phyloP scores from a whole-genome alignment of 2,329 filamentous ascomycete species.

The Cladophialophora psammophila region DNA sequence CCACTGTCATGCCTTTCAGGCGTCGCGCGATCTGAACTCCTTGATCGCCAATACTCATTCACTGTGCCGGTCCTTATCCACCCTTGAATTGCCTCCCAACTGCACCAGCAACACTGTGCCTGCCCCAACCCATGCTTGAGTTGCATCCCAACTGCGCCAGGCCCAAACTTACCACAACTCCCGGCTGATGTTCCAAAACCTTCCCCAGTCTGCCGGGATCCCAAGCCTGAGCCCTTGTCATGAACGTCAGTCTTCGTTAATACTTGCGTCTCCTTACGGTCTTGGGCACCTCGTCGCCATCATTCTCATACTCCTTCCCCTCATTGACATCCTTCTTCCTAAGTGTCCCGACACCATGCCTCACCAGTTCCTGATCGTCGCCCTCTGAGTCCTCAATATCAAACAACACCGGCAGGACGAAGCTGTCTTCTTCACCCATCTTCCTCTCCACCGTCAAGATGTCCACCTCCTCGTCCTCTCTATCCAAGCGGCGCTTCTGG shows the following conservation, averaged over 20 bases:
- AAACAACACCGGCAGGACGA: conserved; percentile 91
- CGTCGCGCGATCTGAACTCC: not conserved
- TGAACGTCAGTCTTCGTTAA: not conserved
- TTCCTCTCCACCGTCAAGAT: conserved; percentile 79
- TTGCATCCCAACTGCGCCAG: not conserved
- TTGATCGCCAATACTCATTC: not conserved
- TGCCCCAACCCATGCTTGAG: not conserved
- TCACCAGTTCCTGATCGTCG: conserved; percentile 78
- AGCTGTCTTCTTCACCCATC: conserved; percentile 66
- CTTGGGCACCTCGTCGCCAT: conserved; percentile 50
- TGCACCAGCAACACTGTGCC: not conserved
- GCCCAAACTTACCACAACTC: not conserved
- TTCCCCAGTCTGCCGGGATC: not conserved
- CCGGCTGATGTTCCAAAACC: not conserved
- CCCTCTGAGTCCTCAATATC: conserved; percentile 93
- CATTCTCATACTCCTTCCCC: conserved; percentile 70
- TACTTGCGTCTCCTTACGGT: conserved; percentile 30
- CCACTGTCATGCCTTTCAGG: not conserved
- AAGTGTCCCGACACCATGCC: conserved; percentile 79
- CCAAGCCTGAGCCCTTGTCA: not conserved
- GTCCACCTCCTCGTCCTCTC: conserved; percentile 93
- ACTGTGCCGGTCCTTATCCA: not conserved
- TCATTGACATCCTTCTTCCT: conserved; percentile 82
- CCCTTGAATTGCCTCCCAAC: not conserved
- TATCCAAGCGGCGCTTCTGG: conserved; percentile 85